Base-by-base conservation (phyloP, 306 rosid species). In the Trifolium fragiferum region DNA sequence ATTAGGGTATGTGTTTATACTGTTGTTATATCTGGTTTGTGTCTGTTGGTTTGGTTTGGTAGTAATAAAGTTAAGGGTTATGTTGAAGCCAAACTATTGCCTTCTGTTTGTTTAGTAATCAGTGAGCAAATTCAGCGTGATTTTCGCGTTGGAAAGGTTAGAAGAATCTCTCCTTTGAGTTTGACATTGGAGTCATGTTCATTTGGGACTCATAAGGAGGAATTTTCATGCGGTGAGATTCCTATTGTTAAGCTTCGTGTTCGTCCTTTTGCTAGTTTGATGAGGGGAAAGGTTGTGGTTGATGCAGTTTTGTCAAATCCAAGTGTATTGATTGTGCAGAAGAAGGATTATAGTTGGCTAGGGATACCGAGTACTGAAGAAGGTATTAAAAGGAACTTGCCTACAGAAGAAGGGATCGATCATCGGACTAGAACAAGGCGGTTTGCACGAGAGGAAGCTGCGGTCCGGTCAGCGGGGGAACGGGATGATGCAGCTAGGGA, bases 321-420 rank as follows among this genome's bases (percentile, higher is more conserved):
- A 11, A 86, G 74, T 43, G 68, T 90, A 13, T 73, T 94, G 82
- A 88, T 91, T 18, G 90, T 68, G 32, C 98, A 94, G 80, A 91
- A 88, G 89, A 91, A 84, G 84, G 93, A 94, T 72, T 90, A 61
- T 89, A 84, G 87, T 68, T 94, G 98, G 98, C 74, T 94, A 80
- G 98, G 98, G 25, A 77, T 94, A 77, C 96, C 94, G 38, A 53
- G 80, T 13, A 76, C 85, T 15, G 88, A 87, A 73, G 88, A 78
- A 47, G 87, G 82, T 66, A 57, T 51, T 18, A 76, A 44, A 68
- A 82, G 85, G 80, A 89, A 77, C 58, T 62, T 74, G 37, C 83
- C 97, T 35, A 79, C 76, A n/a, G 94, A 90, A 81, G 94, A 90
- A 66, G 95, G 96, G 60, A 82, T 91, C 54, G 97, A 94, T 80